Evolutionary conservation across 2,329 filamentous ascomycete genomes (phyloP), one percentile per base, ranked within the genome.

Genomic region (Aspergillus sojae): DNA sequence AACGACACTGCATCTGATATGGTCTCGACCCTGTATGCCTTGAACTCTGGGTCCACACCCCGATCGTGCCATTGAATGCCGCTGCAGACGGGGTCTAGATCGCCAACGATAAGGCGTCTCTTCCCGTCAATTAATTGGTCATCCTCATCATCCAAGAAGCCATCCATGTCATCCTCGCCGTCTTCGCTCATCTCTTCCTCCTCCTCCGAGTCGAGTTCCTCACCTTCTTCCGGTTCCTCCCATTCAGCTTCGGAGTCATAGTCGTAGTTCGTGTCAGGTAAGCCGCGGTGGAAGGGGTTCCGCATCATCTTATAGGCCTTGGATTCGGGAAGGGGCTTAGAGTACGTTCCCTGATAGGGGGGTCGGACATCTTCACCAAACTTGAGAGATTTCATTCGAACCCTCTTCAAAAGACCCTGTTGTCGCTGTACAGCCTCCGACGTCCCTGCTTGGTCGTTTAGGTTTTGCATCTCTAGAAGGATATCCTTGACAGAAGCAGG

Each of bases 91-190:
- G 93, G 92, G 72, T 94, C 87, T 71, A 96, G 84, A 67, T 92
- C 88, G 34, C 89, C 88, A 36, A 82, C 86, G 71, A 86, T 80
- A 7, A 85, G 77, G 79, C 89, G 77, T 75, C 86, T 81, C 82
- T 86, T 85, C 76, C 83, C 67, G 78, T 82, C 74, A 78, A 80
- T 64, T 80, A 85, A 72, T 9, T 76, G 71, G 77, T 95, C 92
- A 59, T 96, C 92, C 6, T 92, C 92, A 70, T 96, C 92, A 69
- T 97, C 94, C 1, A 97, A 82, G 72, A 97, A 97, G 21, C 89
- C 94, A 4, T 93, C 92, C 89, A 97, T 91, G 64, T 96, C 93
- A 66, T 92, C 91, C 19, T 92, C 91, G n/a, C 88, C 90, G 12
- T 87, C 87, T 5, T 86, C 84, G 60, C 83, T 86, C 59, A 83